Evolutionary conservation across 2,329 filamentous ascomycete genomes (phyloP), one percentile per base, ranked within the genome.

Genomic region (Botrytis cinerea): DNA sequence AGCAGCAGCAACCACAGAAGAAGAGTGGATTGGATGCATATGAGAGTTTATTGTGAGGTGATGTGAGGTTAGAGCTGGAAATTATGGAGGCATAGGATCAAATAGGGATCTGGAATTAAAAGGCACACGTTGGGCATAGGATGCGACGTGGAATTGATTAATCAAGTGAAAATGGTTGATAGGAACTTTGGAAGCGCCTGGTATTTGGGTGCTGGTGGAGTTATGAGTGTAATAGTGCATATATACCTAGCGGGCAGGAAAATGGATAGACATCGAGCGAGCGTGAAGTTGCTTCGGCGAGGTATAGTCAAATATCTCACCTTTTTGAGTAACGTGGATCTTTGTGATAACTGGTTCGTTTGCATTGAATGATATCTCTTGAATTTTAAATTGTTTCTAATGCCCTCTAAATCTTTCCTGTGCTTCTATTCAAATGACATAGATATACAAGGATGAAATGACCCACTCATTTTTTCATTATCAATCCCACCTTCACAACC

Each of bases 11-110:
- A 51, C 38, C 71, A 28, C 81, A 83, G 46, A 81, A 82, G 74
- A 83, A 83, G 73, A 79, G 76, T 22, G 87, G 86, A 2, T 78
- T 89, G 73, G 87, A 88, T 80, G 87, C 86, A 74, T 89, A 86
- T 78, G 86, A 88, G 76, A 89, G 87, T 80, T 82, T 89, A 75
- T 78, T 89, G 74, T 89, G 68, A 78, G 81, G 51, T 28, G 14
- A 16, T 16, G 18, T 3, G 61, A 22, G 18, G 16, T 10, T 35
- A 35, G 18, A 25, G 20, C 25, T n/a, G 28, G 12, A n/a, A 14
- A 38, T 14, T 22, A 16, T 7, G 38, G 48, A n/a, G 32, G 22
- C 51, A 54, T 51, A 2, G 10, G 43, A 32, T n/a, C 46, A 32
- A 32, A 64, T 10, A 38, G 20, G 38, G 38, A 71, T 38, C 35